Conservation (phyloP, 1,139 yeast species). For the Lodderomyces orthopsilosis region DNA sequence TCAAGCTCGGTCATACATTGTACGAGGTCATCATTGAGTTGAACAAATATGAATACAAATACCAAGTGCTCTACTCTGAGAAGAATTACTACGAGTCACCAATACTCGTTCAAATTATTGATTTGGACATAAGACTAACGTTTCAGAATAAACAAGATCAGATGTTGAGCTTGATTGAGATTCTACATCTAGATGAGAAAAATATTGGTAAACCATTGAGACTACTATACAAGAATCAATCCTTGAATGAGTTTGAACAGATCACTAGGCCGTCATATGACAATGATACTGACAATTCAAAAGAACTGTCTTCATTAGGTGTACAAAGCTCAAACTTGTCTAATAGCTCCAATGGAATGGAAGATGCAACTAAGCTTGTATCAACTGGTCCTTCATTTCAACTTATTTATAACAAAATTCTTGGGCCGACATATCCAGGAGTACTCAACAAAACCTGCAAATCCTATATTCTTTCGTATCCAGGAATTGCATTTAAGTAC, state of each 20-base stretch:
- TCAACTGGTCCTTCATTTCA: conserved; percentile 29
- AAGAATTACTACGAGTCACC: conserved; percentile 30
- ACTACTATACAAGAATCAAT: conserved; percentile 32
- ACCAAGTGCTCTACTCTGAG: conserved; percentile 27
- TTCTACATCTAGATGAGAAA: conserved; percentile 25
- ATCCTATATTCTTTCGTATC: conserved; percentile 48
- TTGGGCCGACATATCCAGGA: conserved; percentile 68
- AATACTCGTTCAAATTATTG: conserved; percentile 27
- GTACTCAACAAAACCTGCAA: conserved; percentile 18
- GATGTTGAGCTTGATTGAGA: conserved; percentile 44
- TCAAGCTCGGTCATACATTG: conserved; percentile 28
- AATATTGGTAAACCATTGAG: conserved; percentile 13
- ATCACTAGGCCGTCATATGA: background rate
- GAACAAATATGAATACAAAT: conserved; percentile 23
- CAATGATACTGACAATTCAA: background rate
- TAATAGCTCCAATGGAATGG: conserved; percentile 1
- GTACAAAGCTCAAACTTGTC: conserved; percentile 8
- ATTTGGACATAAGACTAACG: conserved; percentile 35
- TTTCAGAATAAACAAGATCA: conserved; percentile 44
- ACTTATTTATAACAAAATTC: conserved; percentile 51
- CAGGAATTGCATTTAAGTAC: conserved; percentile 53
- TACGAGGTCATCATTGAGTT: conserved; percentile 25
- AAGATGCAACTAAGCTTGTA: background rate
- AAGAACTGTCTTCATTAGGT: background rate
- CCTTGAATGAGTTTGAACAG: conserved; percentile 24